phyloP scores from a whole-genome alignment of 169 alveolate species.

The Toxoplasma gondii region DNA sequence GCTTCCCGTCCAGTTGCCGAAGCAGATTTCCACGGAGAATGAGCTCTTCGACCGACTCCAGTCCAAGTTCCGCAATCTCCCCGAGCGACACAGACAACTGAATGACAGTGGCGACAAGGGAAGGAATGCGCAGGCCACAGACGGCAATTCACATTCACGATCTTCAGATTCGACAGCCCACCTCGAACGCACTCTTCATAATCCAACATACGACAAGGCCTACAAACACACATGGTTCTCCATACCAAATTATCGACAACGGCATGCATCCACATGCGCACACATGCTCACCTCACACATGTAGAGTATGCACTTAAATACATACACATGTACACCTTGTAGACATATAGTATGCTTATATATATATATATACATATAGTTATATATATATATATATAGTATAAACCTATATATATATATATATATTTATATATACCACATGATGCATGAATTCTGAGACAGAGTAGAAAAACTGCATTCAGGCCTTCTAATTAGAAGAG shows the following conservation, averaged over 20 bases:
- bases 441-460: too few species aligned
- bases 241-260: too few species aligned
- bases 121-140: not conserved
- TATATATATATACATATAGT: too few species aligned
- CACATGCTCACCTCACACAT: too few species aligned
- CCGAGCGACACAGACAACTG: conserved; percentile 14
- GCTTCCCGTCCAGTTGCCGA: conserved; percentile 16
- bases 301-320: too few species aligned
- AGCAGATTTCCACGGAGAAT: not conserved
- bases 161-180: not conserved
- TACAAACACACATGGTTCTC: not conserved
- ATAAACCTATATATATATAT: too few species aligned
- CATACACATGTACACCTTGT: too few species aligned
- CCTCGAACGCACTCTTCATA: not conserved
- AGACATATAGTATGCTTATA: too few species aligned
- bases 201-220: not conserved
- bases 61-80: not conserved
- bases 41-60: not conserved
- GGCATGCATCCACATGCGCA: too few species aligned
- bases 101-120: not conserved
- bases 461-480: too few species aligned
- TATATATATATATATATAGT: too few species aligned
- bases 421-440: not conserved
- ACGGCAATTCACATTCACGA: not conserved
- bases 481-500: too few species aligned